A percentile compares a stretch with the other conserved stretches of the same genome.
Evolutionary conservation across 345 rosid genomes (phyloP).

Genomic region (Lagerstroemia speciosa): DNA sequence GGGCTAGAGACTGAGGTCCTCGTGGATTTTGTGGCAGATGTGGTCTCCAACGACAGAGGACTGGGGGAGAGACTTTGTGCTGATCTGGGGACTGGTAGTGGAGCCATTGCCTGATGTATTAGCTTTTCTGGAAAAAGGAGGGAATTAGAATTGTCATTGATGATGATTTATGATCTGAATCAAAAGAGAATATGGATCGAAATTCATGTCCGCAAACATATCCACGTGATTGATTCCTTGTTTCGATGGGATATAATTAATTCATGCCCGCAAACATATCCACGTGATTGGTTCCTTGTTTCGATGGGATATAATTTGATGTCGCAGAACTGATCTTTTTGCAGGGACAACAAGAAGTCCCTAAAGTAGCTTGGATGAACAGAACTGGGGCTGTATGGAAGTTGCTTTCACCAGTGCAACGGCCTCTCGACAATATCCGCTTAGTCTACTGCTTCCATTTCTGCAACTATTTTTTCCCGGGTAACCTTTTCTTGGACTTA

Average conservation of each 20-base stretch:
- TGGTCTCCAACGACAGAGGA: constrained; percentile 17
- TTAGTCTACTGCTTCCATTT: not conserved
- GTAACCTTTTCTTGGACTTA: too few relatives aligned
- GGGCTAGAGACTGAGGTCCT: constrained; percentile 83
- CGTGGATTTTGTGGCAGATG: constrained; percentile 53
- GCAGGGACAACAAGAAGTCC: not conserved
- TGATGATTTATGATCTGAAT: too few relatives aligned
- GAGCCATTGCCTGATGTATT: constrained; percentile 45
- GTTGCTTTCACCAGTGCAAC: not conserved
- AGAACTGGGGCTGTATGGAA: not conserved
- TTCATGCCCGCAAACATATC: too few relatives aligned
- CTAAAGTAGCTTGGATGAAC: not conserved
- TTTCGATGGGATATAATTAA: too few relatives aligned
- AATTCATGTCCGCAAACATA: too few relatives aligned
- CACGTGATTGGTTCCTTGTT: too few relatives aligned
- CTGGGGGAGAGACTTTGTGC: constrained; percentile 60
- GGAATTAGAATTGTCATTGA: too few relatives aligned
- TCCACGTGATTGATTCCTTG: too few relatives aligned
- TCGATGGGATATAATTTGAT: too few relatives aligned
- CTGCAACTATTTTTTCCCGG: not conserved
- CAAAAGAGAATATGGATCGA: too few relatives aligned
- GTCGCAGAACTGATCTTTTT: too few relatives aligned
- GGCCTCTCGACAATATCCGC: not conserved
- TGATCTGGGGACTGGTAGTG: constrained; percentile 86
- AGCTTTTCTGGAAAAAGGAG: not conserved